Conservation (phyloP, 164 flowering plant genomes). For the Berberis thunbergii region DNA sequence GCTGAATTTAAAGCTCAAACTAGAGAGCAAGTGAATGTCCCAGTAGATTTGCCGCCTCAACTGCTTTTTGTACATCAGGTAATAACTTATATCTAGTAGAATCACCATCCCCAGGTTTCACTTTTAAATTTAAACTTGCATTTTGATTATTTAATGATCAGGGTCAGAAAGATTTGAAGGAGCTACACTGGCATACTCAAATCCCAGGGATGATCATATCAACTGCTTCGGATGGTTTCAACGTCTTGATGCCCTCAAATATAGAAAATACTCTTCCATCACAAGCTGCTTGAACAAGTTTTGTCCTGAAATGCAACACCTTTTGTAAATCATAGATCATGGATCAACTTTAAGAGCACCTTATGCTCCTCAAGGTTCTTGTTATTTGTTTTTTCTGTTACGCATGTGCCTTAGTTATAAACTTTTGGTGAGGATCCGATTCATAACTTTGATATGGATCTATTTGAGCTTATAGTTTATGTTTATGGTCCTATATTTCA, state of each 20-base stretch:
- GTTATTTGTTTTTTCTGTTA: no score
- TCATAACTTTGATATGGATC: no score
- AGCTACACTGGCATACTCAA: slow-evolving; percentile 93
- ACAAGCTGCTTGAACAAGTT: no score
- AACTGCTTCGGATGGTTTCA: slow-evolving; percentile 92
- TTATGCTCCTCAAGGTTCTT: not conserved
- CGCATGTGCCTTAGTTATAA: no score
- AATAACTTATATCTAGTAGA: not conserved
- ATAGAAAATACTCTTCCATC: slow-evolving; percentile 60
- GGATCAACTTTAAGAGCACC: not conserved
- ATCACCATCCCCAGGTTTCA: not conserved
- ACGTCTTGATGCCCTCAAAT: slow-evolving; percentile 85
- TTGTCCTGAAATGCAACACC: no score
- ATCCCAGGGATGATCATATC: slow-evolving; percentile 91
- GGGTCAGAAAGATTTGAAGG: slow-evolving; percentile 98
- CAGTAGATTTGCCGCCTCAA: slow-evolving; percentile 84
- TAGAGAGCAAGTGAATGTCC: slow-evolving; percentile 66
- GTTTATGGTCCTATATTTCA: no score
- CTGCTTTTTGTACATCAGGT: slow-evolving; percentile 98
- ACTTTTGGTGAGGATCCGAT: no score
- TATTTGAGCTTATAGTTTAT: no score
- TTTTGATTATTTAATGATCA: slow-evolving; percentile 20
- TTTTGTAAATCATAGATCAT: no score
- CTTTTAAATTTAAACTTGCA: not conserved
- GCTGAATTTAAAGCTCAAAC: slow-evolving; percentile 74